These are phyloP conservation scores for Neonectria neomacrospora DNA, from an alignment of 2,329 filamentous ascomycete species.

Conservation along the genomic window DNA sequence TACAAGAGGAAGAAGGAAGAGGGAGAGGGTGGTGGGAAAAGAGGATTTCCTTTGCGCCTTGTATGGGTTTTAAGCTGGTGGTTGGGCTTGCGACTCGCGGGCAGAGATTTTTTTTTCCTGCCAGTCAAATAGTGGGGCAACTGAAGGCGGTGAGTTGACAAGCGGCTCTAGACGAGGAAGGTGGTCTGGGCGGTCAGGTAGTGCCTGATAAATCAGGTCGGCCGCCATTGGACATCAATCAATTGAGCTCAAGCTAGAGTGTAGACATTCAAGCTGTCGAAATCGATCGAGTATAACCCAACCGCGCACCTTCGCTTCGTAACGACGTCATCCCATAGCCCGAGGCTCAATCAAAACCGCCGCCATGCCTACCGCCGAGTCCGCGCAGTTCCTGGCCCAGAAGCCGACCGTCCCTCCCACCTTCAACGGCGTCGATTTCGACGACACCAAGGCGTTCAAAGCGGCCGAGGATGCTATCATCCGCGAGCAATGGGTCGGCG, in stretches of 20 bases:
- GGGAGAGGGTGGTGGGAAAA: conserved; percentile 34
- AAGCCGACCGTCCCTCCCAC: conserved; percentile 85
- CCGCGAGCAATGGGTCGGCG: conserved; percentile 87
- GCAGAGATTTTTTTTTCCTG: conserved; percentile 47
- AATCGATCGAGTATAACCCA: conserved; percentile 37
- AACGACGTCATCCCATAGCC: conserved; percentile 24
- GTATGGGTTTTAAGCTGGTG: conserved; percentile 40
- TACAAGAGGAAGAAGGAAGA: conserved; percentile 31
- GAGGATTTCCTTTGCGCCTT: conserved; percentile 24
- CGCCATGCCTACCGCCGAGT: conserved; percentile 85
- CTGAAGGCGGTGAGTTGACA: conserved; percentile 50
- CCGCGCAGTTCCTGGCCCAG: conserved; percentile 81
- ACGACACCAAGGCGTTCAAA: conserved; percentile 84
- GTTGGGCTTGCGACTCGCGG: conserved; percentile 37
- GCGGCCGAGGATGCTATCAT: conserved; percentile 84
- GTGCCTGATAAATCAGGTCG: conserved; percentile 49
- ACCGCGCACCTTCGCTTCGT: conserved; percentile 32
- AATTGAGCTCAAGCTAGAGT: conserved; percentile 45
- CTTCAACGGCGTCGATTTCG: conserved; percentile 88
- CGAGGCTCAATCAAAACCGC: conserved; percentile 29
- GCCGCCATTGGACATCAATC: conserved; percentile 39
- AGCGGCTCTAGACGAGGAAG: conserved; percentile 25
- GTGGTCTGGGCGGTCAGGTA: conserved; percentile 34
- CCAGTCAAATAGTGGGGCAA: conserved; percentile 49
- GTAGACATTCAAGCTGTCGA: conserved; percentile 40